These are phyloP conservation scores for Cercospora nicotianae DNA, from an alignment of 2,329 filamentous ascomycete genomes.

Conservation along the genomic window DNA sequence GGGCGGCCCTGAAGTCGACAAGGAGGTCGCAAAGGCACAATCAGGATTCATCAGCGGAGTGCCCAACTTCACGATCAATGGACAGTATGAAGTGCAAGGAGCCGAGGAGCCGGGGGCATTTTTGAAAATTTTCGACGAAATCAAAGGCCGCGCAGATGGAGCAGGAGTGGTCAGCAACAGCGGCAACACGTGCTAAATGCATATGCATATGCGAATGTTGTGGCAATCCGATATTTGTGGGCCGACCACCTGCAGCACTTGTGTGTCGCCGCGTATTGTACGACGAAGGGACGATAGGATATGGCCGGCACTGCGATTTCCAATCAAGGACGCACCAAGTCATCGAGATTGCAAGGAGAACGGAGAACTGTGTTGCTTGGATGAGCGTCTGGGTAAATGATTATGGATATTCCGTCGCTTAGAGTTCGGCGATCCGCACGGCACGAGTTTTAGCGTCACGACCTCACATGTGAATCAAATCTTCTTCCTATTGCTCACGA, in stretches of 20 bases:
- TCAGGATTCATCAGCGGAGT: conserved; percentile 63
- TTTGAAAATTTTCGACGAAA: conserved; percentile 62
- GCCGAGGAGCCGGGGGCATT: conserved; percentile 71
- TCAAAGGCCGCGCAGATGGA: conserved; percentile 46
- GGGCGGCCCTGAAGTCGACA: conserved; percentile 49
- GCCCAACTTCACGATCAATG: conserved; percentile 73
- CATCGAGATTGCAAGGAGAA: background rate
- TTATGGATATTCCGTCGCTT: conserved; percentile 3
- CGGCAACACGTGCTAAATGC: conserved; percentile 23
- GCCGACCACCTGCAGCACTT: background rate
- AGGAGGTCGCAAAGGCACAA: conserved; percentile 48
- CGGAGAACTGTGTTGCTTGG: background rate
- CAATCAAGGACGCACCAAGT: background rate
- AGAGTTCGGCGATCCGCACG: conserved; percentile 13
- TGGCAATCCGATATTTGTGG: background rate
- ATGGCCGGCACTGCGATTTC: conserved; percentile 5
- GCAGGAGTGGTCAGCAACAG: conserved; percentile 15
- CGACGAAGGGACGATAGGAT: background rate
- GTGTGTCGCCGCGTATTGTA: background rate
- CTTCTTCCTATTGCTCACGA: background rate
- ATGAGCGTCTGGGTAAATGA: background rate
- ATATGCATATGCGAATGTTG: background rate
- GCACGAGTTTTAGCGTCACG: conserved; percentile 1
- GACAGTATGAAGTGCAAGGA: conserved; percentile 64
- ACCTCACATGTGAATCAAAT: conserved; percentile 13